Conservation (phyloP, 169 alveolate species). For the Prorocentrum cordatum region DNA sequence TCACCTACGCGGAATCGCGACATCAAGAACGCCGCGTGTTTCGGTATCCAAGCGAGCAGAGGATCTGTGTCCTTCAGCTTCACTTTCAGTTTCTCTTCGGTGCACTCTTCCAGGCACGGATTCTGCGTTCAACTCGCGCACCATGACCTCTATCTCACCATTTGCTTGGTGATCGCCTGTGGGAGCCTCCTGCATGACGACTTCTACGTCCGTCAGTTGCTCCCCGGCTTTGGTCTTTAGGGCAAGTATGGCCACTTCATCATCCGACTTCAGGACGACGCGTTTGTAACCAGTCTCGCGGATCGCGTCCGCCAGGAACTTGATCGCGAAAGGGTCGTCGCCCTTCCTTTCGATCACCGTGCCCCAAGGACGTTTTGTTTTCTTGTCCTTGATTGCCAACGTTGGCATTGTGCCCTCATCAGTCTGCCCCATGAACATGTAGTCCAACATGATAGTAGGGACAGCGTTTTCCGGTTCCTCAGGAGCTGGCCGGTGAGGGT, state of each 20-base stretch:
- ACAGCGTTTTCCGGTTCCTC: too few relatives aligned
- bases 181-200: neutral
- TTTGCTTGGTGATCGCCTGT: constrained; percentile 3
- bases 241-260: neutral
- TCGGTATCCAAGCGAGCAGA: neutral
- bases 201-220: neutral
- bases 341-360: too few relatives aligned
- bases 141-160: constrained; percentile 2
- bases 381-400: too few relatives aligned
- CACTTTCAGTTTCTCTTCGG: neutral
- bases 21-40: constrained; percentile 13
- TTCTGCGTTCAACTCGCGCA: constrained; percentile 1
- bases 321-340: too few relatives aligned
- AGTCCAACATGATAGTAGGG: too few relatives aligned
- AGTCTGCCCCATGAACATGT: too few relatives aligned
- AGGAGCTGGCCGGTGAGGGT: too few relatives aligned
- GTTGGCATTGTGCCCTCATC: too few relatives aligned
- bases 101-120: neutral
- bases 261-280: neutral
- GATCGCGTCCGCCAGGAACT: too few relatives aligned
- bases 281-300: neutral
- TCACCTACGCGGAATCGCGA: constrained; percentile 1
- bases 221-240: constrained; percentile 7
- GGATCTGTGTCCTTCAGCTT: neutral
- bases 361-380: too few relatives aligned